Conservation (phyloP, 2,329 filamentous ascomycete genomes). For the Hypoxylon sp. region DNA sequence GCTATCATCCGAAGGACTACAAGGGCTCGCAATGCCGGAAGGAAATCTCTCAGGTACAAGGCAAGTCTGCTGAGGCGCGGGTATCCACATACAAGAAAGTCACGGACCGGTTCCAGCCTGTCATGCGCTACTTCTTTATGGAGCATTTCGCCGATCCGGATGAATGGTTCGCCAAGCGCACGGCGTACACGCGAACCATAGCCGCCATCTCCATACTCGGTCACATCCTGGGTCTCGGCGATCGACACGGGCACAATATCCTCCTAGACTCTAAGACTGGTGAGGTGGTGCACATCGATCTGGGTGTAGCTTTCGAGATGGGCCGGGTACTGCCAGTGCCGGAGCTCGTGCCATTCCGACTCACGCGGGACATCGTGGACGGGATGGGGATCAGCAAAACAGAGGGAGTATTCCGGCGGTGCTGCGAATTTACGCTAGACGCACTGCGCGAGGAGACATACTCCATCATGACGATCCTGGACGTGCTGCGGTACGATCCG, state of each 20-base stretch:
- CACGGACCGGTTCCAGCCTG: constrained; percentile 84
- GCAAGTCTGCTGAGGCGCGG: constrained; percentile 73
- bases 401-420: constrained; percentile 96
- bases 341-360: constrained; percentile 92
- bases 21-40: constrained; percentile 80
- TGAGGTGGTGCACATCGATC: constrained; percentile 95
- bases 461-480: constrained; percentile 97
- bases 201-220: constrained; percentile 96
- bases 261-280: constrained; percentile 88
- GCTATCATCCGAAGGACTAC: constrained; percentile 85
- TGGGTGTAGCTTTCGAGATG: constrained; percentile 96
- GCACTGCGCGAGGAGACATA: constrained; percentile 94
- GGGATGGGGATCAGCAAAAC: constrained; percentile 96
- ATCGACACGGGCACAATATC: constrained; percentile 97
- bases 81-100: constrained; percentile 80
- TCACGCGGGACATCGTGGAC: constrained; percentile 94
- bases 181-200: constrained; percentile 92
- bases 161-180: constrained; percentile 89
- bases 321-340: constrained; percentile 94
- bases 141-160: constrained; percentile 93
- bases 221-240: constrained; percentile 89
- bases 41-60: constrained; percentile 78
- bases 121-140: constrained; percentile 97
- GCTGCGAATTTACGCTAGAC: constrained; percentile 96
- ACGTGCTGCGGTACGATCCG: constrained; percentile 97